A percentile compares a stretch with the other conserved stretches of the same genome.
phyloP scores from a whole-genome alignment of 768 basidiomycete genomes.

The Gloeophyllum trabeum region DNA sequence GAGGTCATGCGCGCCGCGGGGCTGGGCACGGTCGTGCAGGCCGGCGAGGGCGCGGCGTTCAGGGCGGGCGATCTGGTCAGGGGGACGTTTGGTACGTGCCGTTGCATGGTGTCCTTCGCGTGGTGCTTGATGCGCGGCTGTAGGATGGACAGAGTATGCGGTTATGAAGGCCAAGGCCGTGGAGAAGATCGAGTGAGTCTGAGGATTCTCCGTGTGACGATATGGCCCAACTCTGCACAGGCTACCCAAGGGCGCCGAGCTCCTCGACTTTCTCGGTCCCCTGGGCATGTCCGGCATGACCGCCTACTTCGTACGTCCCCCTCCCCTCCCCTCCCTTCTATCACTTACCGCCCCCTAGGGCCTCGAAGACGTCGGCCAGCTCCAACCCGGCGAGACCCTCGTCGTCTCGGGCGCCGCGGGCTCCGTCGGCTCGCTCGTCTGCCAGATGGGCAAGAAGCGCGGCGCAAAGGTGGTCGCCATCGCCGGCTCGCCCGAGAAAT shows the following conservation, averaged over 20 bases:
- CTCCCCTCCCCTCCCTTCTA: background rate
- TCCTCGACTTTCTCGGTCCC: conserved; percentile 73
- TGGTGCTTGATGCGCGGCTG: background rate
- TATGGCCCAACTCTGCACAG: conserved; percentile 18
- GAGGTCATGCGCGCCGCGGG: conserved; percentile 64
- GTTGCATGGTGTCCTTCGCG: background rate
- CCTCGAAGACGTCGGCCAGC: conserved; percentile 64
- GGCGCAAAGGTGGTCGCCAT: conserved; percentile 84
- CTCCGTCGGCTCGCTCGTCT: conserved; percentile 73
- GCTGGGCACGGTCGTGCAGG: conserved; percentile 54
- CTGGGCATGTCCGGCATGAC: conserved; percentile 74
- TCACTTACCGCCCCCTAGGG: conserved; percentile 36
- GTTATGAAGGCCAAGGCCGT: conserved; percentile 43
- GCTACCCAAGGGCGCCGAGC: conserved; percentile 42
- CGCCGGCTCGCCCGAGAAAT: conserved; percentile 79
- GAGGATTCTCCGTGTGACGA: background rate
- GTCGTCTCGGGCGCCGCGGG: conserved; percentile 90
- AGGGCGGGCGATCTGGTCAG: conserved; percentile 60
- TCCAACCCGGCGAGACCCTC: conserved; percentile 79
- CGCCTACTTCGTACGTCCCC: conserved; percentile 68
- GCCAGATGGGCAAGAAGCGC: conserved; percentile 71
- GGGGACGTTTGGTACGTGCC: conserved; percentile 43
- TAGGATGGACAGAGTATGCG: conserved; percentile 75
- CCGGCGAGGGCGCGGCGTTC: conserved; percentile 41
- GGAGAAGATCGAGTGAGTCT: conserved; percentile 42